Conservation (phyloP, 257 asterid genomes). For the Penstemon newberryi region DNA sequence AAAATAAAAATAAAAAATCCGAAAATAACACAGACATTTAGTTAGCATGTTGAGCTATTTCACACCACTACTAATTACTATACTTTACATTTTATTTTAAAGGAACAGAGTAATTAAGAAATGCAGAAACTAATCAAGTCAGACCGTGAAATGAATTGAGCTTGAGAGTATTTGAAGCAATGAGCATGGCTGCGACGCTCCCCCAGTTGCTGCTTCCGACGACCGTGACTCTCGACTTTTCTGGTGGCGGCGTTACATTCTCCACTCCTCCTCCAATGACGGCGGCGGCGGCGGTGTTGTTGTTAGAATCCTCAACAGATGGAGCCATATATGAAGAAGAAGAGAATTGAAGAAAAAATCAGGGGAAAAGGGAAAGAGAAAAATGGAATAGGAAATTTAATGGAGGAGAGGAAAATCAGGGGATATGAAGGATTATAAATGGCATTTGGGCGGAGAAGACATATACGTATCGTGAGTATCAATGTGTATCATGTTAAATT, state of each 20-base stretch:
- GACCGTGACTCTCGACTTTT: conserved; percentile 65
- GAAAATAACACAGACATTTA: no score
- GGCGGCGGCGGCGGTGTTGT: not conserved
- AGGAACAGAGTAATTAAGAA: no score
- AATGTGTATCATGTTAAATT: conserved; percentile 45
- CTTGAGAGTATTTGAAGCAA: conserved; percentile 70
- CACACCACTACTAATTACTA: no score
- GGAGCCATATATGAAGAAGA: conserved; percentile 32
- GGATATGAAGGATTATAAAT: conserved; percentile 22
- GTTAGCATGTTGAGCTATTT: no score
- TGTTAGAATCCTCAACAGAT: conserved; percentile 30
- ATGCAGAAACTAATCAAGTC: no score
- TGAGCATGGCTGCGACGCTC: conserved; percentile 88
- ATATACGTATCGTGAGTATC: conserved; percentile 51
- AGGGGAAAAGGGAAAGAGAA: no score
- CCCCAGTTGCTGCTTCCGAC: conserved; percentile 97
- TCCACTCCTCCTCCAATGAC: not conserved
- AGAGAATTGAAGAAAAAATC: not conserved
- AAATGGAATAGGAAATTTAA: not conserved
- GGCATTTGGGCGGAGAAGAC: conserved; percentile 65
- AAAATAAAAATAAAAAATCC: not conserved
- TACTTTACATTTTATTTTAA: no score
- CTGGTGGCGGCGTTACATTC: conserved; percentile 12
- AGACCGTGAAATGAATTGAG: conserved; percentile 67
- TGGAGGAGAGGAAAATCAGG: conserved; percentile 22